Conservation (phyloP, 768 basidiomycete species). For the Dendrothele bispora region DNA sequence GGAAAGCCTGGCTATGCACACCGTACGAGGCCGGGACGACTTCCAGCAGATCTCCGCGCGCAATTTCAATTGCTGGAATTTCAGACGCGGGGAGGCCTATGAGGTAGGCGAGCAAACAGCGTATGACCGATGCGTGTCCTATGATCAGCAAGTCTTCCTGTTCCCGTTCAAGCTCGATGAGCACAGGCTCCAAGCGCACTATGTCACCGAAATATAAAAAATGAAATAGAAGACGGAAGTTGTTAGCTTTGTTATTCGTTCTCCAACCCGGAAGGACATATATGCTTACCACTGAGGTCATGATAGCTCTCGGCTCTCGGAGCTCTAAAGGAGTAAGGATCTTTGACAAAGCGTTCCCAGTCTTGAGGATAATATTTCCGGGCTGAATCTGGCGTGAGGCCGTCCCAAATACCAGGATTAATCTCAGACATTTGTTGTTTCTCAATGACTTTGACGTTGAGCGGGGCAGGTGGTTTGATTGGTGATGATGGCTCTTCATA, state of each 20-base stretch:
- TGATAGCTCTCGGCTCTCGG: conserved; percentile 98
- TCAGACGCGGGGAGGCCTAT: conserved; percentile 94
- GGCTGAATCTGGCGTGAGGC: conserved; percentile 86
- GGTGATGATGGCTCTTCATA: conserved; percentile 1
- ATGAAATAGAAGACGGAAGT: conserved; percentile 9
- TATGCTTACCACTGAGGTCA: conserved; percentile 73
- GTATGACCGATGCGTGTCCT: conserved; percentile 95
- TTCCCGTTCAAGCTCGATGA: conserved; percentile 93
- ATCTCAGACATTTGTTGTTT: conserved; percentile 98
- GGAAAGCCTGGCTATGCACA: conserved; percentile 85
- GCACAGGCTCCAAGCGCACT: conserved; percentile 92
- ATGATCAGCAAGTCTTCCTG: conserved; percentile 95
- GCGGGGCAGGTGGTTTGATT: conserved; percentile 17
- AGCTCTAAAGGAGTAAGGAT: conserved; percentile 91
- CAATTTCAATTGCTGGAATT: conserved; percentile 96
- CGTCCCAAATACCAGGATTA: conserved; percentile 98
- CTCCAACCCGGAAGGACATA: conserved; percentile 1
- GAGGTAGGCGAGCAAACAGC: conserved; percentile 91
- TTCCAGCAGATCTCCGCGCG: conserved; percentile 94
- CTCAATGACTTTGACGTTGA: conserved; percentile 83
- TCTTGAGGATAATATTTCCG: conserved; percentile 90
- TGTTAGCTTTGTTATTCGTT: too few species aligned
- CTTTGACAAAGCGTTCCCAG: conserved; percentile 88
- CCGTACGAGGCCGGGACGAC: conserved; percentile 88
- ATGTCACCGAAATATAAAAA: conserved; percentile 3